These are phyloP conservation scores for Echinochloa phyllopogon DNA, from an alignment of 176 grass and related monocot genomes.

Conservation along the genomic window DNA sequence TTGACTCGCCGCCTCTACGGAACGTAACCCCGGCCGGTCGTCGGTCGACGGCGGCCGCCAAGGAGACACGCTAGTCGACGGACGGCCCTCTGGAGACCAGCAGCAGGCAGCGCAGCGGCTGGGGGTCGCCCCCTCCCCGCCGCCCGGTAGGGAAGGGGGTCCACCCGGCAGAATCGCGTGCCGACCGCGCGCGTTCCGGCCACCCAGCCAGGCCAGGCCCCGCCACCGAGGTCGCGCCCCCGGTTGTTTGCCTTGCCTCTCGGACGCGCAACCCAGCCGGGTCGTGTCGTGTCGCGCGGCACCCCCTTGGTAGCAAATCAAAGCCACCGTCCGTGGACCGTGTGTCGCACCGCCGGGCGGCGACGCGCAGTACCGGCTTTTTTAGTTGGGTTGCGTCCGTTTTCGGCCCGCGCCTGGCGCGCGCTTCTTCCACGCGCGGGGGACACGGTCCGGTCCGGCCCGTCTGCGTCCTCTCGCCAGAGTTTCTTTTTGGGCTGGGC, in stretches of 20 bases:
- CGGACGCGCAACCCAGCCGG: too few species aligned
- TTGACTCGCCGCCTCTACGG: not conserved
- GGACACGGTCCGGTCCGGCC: too few species aligned
- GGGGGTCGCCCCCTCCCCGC: not conserved
- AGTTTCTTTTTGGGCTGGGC: too few species aligned
- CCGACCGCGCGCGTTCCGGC: not conserved
- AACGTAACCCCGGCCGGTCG: not conserved
- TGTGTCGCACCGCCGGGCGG: not conserved
- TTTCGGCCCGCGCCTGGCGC: not conserved
- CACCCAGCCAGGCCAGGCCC: too few species aligned
- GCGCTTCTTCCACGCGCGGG: not conserved
- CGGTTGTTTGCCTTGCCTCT: too few species aligned
- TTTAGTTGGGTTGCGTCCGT: not conserved
- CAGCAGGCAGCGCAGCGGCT: not conserved
- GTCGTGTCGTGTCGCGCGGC: not conserved
- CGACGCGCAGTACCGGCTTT: not conserved
- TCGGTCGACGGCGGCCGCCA: constrained; percentile 20
- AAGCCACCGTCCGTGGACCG: not conserved
- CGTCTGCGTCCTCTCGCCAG: not conserved
- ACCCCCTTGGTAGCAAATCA: not conserved
- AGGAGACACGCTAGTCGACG: not conserved
- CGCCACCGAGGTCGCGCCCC: too few species aligned
- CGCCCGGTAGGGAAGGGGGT: too few species aligned
- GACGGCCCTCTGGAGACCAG: not conserved
- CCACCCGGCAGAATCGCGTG: not conserved